Evolutionary conservation across 768 basidiomycete species (phyloP), one percentile per base, ranked within the genome.

Genomic region (Hygrocybe punicea): DNA sequence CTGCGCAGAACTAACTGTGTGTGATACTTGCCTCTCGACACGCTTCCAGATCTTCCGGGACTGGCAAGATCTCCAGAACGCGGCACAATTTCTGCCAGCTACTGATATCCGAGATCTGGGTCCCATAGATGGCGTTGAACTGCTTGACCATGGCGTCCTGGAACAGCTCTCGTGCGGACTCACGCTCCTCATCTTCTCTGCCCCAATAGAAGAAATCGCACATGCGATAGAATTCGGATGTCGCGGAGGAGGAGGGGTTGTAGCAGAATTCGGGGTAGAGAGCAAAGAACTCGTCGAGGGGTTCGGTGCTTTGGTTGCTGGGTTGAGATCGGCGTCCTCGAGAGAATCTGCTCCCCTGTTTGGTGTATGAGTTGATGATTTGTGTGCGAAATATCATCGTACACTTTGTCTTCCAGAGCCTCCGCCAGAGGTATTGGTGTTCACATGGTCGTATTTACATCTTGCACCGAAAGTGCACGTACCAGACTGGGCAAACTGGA

Each of bases 111-210:
- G 70, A 44, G 2, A 59, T 67, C 24, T 76, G 67, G 2, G 61
- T 71, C 1, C 75, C 75, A 47, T 70, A 78, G 1, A 51, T 66
- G 1, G 11, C 14, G 40, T 72, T 74, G 66, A 77, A 78, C 19
- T 71, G 65, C 36, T 55, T 6, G 0, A 68, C 69, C 17, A 77
- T 39, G 0, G 70, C 76, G 40, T 64, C 57, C 21, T 68, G 56
- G 58, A 72, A 73, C 0, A 8, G 48, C 0, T 66, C 11, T 17
- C 60, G 58, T 2, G 70, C 69, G 8, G 16, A 44, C 13, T 58
- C 25, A 21, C 59, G 45, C 25, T 60, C 63, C 16, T 54, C 44
- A 36, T 48, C 42, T 1, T 55, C 34, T 25, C 39, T 42, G 4
- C 52, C 56, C 63, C 63, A 64, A 16, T 17, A 6, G 33, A 56